Conservation (phyloP, 1,139 yeast genomes). For the Blastobotrys buckinghamii region DNA sequence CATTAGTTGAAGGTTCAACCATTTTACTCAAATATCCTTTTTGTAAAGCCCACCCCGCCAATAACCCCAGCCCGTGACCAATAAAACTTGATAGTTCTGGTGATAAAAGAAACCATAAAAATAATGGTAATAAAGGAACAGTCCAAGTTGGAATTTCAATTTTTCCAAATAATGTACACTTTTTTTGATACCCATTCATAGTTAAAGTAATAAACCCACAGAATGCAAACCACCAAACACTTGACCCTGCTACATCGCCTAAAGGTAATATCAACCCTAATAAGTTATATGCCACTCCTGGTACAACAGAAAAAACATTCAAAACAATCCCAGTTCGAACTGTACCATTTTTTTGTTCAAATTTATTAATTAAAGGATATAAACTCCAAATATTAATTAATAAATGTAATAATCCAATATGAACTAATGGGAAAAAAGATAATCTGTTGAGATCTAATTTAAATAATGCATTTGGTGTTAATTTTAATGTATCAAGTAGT, state of each 20-base stretch:
- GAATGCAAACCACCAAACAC: conserved; percentile 75
- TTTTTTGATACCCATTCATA: conserved; percentile 35
- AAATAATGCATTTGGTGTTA: conserved; percentile 54
- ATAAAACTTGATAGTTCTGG: conserved; percentile 58
- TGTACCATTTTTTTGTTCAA: conserved; percentile 77
- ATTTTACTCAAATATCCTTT: conserved; percentile 50
- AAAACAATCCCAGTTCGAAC: conserved; percentile 80
- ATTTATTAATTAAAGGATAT: conserved; percentile 54
- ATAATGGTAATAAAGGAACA: conserved; percentile 52
- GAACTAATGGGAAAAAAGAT: conserved; percentile 73
- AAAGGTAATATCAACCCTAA: conserved; percentile 47
- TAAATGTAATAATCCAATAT: conserved; percentile 57
- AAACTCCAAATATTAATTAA: conserved; percentile 55
- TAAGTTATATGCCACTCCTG: conserved; percentile 63
- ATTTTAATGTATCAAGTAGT: conserved; percentile 36
- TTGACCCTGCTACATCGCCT: conserved; percentile 37
- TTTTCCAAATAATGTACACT: conserved; percentile 14
- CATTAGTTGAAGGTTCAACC: conserved; percentile 59
- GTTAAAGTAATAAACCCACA: conserved; percentile 57
- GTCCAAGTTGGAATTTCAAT: conserved; percentile 53
- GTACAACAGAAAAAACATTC: conserved; percentile 62
- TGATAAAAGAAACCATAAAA: conserved; percentile 44
- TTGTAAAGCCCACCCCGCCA: conserved; percentile 50
- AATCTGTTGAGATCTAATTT: conserved; percentile 55
- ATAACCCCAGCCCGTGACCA: conserved; percentile 59